A percentile compares a stretch with the other conserved stretches of the same genome.
These are phyloP conservation scores for Suhomyces prunicola DNA, from an alignment of 805 yeast genomes.

Conservation along the genomic window DNA sequence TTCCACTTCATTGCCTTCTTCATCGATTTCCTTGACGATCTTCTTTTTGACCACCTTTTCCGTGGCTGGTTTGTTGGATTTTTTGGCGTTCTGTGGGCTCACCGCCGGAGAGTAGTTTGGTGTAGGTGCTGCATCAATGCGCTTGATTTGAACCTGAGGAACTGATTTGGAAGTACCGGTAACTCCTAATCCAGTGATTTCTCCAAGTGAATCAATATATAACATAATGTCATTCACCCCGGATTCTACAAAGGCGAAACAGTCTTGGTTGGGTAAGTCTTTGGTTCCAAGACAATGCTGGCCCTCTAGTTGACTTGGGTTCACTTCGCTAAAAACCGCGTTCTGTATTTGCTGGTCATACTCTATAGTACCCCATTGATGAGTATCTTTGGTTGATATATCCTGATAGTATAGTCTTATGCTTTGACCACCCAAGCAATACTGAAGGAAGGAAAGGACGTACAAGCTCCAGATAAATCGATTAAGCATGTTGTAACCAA, in stretches of 20 bases:
- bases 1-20: slow-evolving; percentile 22
- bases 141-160: slow-evolving; percentile 5
- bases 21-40: slow-evolving; percentile 16
- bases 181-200: not conserved
- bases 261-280: slow-evolving; percentile 26
- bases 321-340: slow-evolving; percentile 9
- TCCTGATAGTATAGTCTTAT: not conserved
- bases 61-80: slow-evolving; percentile 6
- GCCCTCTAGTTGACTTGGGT: slow-evolving; percentile 2
- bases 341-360: slow-evolving; percentile 8
- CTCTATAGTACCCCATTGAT: slow-evolving; percentile 13
- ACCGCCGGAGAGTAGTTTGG: slow-evolving; percentile 30
- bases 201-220: slow-evolving; percentile 1
- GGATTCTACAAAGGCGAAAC: slow-evolving; percentile 23
- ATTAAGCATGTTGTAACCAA: not conserved
- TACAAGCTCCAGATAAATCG: not conserved
- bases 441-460: not conserved
- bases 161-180: not conserved
- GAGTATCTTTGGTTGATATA: not conserved
- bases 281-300: slow-evolving; percentile 32
- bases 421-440: not conserved
- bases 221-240: not conserved
- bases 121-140: slow-evolving; percentile 14
- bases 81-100: slow-evolving; percentile 6
- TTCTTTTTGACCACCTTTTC: slow-evolving; percentile 16